Conservation (phyloP, 305 asterid species). For the Solanum hybrid region DNA sequence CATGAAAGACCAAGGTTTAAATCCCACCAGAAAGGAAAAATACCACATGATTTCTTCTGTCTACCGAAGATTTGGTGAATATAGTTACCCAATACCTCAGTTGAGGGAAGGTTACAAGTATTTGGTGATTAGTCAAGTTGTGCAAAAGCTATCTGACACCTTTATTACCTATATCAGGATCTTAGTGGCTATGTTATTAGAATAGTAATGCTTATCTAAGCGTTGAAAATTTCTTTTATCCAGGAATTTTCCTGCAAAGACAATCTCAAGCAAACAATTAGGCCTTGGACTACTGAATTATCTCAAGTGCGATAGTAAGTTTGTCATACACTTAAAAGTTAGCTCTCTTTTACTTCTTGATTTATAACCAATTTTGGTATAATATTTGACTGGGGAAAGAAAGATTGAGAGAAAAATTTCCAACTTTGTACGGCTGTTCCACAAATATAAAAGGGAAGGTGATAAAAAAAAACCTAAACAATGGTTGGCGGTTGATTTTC, state of each 20-base stretch:
- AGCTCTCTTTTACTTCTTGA: not conserved
- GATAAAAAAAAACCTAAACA: not conserved
- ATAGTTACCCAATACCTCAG: not conserved
- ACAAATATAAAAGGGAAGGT: not conserved
- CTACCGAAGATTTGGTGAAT: not conserved
- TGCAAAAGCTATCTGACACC: not conserved
- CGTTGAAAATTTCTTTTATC: not conserved
- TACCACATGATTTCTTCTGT: not conserved
- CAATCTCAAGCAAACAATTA: not conserved
- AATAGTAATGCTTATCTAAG: not conserved
- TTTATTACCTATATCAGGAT: not conserved
- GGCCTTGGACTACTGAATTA: not conserved
- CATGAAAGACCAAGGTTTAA: not conserved
- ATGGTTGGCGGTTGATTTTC: not conserved
- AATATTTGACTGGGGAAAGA: not conserved
- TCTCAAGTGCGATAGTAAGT: not conserved
- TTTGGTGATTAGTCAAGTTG: not conserved
- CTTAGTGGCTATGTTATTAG: not conserved
- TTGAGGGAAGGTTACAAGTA: not conserved
- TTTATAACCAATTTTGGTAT: not conserved
- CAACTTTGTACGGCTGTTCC: not conserved
- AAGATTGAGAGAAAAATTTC: not conserved
- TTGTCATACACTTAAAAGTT: not conserved
- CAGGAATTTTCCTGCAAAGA: not conserved
- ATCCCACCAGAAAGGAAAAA: not conserved